phyloP scores from a whole-genome alignment of 495 filamentous ascomycete species.

The Lindgomyces ingoldianus region DNA sequence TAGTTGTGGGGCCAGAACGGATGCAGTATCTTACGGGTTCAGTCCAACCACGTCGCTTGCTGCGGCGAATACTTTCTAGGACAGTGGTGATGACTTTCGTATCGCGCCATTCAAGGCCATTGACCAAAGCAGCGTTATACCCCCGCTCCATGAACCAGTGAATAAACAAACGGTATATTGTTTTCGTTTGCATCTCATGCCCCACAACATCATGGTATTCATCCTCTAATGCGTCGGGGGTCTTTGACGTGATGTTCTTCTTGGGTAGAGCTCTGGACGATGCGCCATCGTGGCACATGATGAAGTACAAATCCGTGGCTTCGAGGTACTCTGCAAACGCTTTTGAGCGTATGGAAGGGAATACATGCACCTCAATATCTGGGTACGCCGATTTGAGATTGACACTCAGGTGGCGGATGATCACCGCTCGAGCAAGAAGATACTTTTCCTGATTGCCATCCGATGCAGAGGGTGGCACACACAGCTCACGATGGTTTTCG shows the following conservation, averaged over 20 bases:
- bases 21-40: background rate
- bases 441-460: constrained; percentile 51
- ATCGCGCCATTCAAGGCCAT: constrained; percentile 59
- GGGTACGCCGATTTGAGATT: constrained; percentile 41
- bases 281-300: constrained; percentile 69
- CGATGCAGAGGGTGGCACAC: constrained; percentile 45
- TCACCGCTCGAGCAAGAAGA: constrained; percentile 58
- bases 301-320: constrained; percentile 57
- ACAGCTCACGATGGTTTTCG: constrained; percentile 52
- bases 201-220: constrained; percentile 13
- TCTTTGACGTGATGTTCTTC: constrained; percentile 2
- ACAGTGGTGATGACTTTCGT: constrained; percentile 54
- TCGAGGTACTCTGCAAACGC: constrained; percentile 58
- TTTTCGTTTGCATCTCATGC: constrained; percentile 33
- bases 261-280: background rate
- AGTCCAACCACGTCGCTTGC: background rate
- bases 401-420: constrained; percentile 62
- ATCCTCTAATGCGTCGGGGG: constrained; percentile 11
- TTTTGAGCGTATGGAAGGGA: constrained; percentile 49
- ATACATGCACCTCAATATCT: constrained; percentile 49
- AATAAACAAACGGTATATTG: constrained; percentile 52
- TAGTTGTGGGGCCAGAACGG: no score
- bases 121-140: constrained; percentile 62
- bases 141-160: constrained; percentile 49
- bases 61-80: constrained; percentile 20